Evolutionary conservation across 805 yeast species (phyloP), one percentile per base, ranked within the genome.

Genomic region (Metschnikowia orientalis): DNA sequence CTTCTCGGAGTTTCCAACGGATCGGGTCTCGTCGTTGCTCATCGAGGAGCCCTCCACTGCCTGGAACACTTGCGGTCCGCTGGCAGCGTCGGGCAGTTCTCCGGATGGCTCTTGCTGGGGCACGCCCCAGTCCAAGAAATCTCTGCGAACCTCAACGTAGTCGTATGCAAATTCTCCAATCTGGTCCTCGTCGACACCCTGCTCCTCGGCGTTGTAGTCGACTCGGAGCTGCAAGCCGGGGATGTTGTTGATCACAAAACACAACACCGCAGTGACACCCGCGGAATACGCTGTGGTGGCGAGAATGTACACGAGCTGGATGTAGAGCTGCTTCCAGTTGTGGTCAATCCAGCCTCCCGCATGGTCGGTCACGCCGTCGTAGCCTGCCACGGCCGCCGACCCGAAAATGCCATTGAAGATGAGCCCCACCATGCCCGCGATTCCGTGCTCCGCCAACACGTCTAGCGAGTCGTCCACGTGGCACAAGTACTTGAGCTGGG

Each of bases 101-200:
- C 26, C 35, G 21, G 44, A 39, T 20, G 33, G 40, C 18, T 22
- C 30, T 17, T 29, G 40, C 38, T 23, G 42, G 9, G 50, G 50
- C 14, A 38, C 32, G 5, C 68, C 63, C 74, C 74, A 69, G 44
- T 71, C 77, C 50, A 79, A 71, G 59, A 80, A 90, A 63, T 89
- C 95, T 57, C 97, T 76, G 61, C 97, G 77, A 9, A 90, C 94
- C 67, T 90, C 98, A 37, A 90, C 96, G 55, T 88, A 90, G 60
- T 90, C 97, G 58, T 90, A 90, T n/a, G 97, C 97, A 62, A 89
- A 90, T 62, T 90, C 98, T 32, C 97, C 98, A 47, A 90, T 85
- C 63, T 90, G 96, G 61, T 87, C 95, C 58, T 89, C 97, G 58
- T 90, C 98, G 65, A 89, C 75, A 37, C 98, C 98, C 19, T 69